Percentiles rank a stretch among this genome's conserved stretches.
phyloP scores from a whole-genome alignment of 257 asterid genomes.

The Salvia miltiorrhiza region DNA sequence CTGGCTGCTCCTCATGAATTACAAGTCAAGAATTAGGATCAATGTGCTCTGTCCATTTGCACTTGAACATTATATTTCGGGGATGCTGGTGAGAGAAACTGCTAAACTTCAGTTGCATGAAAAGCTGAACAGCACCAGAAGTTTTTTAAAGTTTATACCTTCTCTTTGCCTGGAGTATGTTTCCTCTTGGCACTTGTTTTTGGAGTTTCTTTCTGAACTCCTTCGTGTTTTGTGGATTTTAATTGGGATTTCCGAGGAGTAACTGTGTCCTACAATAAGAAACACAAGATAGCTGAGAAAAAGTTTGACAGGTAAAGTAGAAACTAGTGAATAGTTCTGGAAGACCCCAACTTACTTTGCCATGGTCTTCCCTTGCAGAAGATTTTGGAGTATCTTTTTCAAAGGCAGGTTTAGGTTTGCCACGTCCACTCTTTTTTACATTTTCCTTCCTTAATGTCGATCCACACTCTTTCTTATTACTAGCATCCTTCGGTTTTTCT shows the following conservation, averaged over 20 bases:
- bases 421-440: conserved; percentile 48
- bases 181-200: conserved; percentile 59
- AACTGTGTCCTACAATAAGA: conserved; percentile 35
- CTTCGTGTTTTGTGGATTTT: conserved; percentile 48
- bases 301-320: conserved; percentile 8
- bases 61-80: conserved; percentile 2
- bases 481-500: conserved; percentile 28
- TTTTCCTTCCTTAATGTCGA: conserved; percentile 39
- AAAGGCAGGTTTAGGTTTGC: conserved; percentile 44
- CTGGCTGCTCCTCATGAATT: not conserved
- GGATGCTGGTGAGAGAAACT: conserved; percentile 5
- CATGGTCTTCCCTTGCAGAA: conserved; percentile 42
- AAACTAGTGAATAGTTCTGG: conserved; percentile 7
- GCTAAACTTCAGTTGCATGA: conserved; percentile 7
- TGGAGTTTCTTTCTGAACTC: conserved; percentile 47
- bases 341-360: conserved; percentile 34
- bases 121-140: conserved; percentile 2
- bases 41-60: not conserved
- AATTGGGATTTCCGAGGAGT: conserved; percentile 45
- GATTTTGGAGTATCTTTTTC: conserved; percentile 42
- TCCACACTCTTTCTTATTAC: conserved; percentile 32
- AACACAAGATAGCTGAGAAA: conserved; percentile 4
- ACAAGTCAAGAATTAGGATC: not conserved
- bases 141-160: conserved; percentile 33
- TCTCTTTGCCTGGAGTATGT: conserved; percentile 49